Evolutionary conservation across 176 grass and related monocot genomes (phyloP).

Genomic region (Alopecurus myosuroides): DNA sequence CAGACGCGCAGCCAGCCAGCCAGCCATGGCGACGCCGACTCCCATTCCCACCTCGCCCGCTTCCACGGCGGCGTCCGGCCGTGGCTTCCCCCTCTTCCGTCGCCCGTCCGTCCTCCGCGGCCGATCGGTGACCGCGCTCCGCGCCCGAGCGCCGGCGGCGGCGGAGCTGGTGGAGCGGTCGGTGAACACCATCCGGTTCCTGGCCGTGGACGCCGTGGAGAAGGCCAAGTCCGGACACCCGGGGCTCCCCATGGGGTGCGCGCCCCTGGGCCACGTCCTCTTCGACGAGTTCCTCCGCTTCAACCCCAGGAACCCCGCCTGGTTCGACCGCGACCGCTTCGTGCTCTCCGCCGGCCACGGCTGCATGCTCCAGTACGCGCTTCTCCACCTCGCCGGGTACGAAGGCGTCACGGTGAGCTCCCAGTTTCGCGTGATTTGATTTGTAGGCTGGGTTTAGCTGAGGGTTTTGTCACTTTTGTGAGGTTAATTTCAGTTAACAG

Average conservation of each 20-base stretch:
- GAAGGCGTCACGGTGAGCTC: conserved; percentile 65
- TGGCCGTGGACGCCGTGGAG: conserved; percentile 78
- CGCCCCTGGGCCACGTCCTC: conserved; percentile 80
- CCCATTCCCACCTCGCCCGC: background rate
- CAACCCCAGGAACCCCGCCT: conserved; percentile 81
- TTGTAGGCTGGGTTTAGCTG: background rate
- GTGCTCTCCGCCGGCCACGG: conserved; percentile 88
- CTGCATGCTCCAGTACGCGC: conserved; percentile 85
- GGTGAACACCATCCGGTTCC: conserved; percentile 86
- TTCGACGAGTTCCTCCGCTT: conserved; percentile 84
- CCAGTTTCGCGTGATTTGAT: background rate
- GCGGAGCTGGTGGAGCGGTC: conserved; percentile 52
- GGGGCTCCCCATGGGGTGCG: conserved; percentile 86
- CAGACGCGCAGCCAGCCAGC: background rate
- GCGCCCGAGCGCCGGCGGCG: background rate
- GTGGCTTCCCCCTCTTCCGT: background rate
- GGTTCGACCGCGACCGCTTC: conserved; percentile 90
- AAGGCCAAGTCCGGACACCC: conserved; percentile 86
- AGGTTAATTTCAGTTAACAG: background rate
- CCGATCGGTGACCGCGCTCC: background rate
- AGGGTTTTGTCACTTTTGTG: background rate
- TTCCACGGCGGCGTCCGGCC: background rate
- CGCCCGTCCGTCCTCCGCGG: background rate
- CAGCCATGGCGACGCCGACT: conserved; percentile 24
- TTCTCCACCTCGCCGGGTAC: conserved; percentile 88